Percentiles rank a stretch among this genome's conserved stretches.
Conservation (phyloP, 2,329 filamentous ascomycete species). For the Cucurbitaria berberidis region DNA sequence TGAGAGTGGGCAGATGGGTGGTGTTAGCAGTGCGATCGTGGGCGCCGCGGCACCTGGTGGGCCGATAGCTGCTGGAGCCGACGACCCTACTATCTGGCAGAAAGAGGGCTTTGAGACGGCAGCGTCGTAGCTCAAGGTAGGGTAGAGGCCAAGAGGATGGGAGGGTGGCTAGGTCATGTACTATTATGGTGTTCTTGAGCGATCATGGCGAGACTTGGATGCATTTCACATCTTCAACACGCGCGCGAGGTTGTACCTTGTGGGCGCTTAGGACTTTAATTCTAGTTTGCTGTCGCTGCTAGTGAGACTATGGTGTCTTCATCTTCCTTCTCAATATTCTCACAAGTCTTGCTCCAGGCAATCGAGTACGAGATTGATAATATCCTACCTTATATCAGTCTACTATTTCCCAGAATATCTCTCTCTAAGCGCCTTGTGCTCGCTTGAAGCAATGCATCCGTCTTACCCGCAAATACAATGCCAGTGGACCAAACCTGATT, state of each 20-base stretch:
- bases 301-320: no score
- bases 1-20: constrained; percentile 63
- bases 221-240: background rate
- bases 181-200: background rate
- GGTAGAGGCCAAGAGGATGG: background rate
- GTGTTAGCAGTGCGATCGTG: constrained; percentile 29
- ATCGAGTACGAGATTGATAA: no score
- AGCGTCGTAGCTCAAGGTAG: constrained; percentile 5
- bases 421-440: no score
- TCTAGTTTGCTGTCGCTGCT: no score
- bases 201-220: background rate
- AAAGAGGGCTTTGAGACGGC: constrained; percentile 44
- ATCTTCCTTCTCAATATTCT: no score
- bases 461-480: no score
- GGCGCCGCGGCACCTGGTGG: constrained; percentile 38
- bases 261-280: background rate
- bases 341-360: no score
- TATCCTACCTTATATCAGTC: no score
- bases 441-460: no score
- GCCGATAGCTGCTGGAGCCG: constrained; percentile 34
- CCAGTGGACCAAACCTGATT: no score
- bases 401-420: no score
- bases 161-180: background rate
- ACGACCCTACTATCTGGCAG: constrained; percentile 43
- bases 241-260: background rate